Evolutionary conservation across 2,329 filamentous ascomycete species (phyloP), one percentile per base, ranked within the genome.

Genomic region (Trichoderma aggressivum): DNA sequence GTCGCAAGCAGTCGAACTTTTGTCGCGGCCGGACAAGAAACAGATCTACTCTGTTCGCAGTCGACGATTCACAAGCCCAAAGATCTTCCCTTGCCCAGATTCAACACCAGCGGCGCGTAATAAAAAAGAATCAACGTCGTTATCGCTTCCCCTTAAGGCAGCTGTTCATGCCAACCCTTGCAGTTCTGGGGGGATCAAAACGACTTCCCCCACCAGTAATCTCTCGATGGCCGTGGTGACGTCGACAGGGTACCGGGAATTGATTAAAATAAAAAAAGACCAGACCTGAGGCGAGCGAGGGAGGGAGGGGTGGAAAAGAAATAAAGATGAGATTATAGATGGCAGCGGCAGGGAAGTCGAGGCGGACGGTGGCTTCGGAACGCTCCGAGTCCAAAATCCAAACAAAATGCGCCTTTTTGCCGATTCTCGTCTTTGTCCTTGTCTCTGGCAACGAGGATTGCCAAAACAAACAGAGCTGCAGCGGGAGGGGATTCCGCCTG

Each of bases 101-200:
- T 34, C n/a, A 30, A 60, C 56, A 60, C 14, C 28, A 59, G 12
- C 28, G 28, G 55, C 55, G 56, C 39, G 65, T 60, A 68, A 68
- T 68, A 47, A 60, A 68, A 68, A 34, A 34, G n/a, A n/a, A n/a
- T n/a, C 12, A 50, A 21, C 16, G 36, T 47, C 28, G 56, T 60
- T 68, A 53, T 68, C 56, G 28, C 30, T 68, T 68, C 65, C 65
- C 65, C 56, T 68, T 68, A 68, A 47, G 65, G 65, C 39, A 68
- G 65, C 30, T 68, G 56, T 68, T 68, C 65, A 68, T 68, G 65
- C 50, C 36, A 68, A 58, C 65, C 64, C 65, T 60, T 60, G 65
- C 30, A 68, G 61, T 16, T 26, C 28, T 24, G 39, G 43, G 16
- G 30, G 56, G 65, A 68, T 61, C 55, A 56, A 26, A 24, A 50